phyloP scores from a whole-genome alignment of 129 eudicot species.

The Arctium minus region DNA sequence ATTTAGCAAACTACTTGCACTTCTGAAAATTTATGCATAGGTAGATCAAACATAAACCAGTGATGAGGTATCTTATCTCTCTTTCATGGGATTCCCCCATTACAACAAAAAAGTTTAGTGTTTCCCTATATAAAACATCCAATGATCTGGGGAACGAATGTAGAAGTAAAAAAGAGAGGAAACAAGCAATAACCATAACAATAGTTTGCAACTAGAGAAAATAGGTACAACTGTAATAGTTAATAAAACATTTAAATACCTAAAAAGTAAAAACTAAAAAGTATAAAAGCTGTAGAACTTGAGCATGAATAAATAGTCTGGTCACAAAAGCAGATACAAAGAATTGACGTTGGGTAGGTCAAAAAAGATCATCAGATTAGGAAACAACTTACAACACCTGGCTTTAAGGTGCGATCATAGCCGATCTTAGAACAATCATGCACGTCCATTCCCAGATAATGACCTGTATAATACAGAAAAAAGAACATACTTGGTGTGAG shows the following conservation, averaged over 20 bases:
- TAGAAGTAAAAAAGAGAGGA: not conserved
- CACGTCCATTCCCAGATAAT: constrained; percentile 95
- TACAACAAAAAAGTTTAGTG: not conserved
- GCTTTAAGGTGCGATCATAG: constrained; percentile 74
- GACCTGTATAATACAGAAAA: constrained; percentile 46
- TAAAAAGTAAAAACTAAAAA: not conserved
- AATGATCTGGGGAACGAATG: not conserved
- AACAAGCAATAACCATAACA: not conserved
- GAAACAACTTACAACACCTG: constrained; percentile 82
- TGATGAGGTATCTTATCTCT: not conserved
- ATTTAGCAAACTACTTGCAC: not conserved
- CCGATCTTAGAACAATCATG: constrained; percentile 81
- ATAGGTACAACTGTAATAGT: not conserved
- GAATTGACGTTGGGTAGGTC: not conserved
- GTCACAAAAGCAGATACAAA: not conserved
- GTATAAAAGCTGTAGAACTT: not conserved
- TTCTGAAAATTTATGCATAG: not conserved
- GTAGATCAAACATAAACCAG: not conserved
- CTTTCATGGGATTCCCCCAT: not conserved
- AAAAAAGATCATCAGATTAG: constrained; percentile 1
- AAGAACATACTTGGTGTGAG: not conserved
- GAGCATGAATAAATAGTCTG: not conserved
- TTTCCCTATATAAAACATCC: not conserved
- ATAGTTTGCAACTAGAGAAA: not conserved
- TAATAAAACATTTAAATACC: no score